Percentiles rank a stretch among this genome's conserved stretches.
These are phyloP conservation scores for Neoscytalidium dimidiatum DNA, from an alignment of 2,329 filamentous ascomycete genomes.

Conservation along the genomic window DNA sequence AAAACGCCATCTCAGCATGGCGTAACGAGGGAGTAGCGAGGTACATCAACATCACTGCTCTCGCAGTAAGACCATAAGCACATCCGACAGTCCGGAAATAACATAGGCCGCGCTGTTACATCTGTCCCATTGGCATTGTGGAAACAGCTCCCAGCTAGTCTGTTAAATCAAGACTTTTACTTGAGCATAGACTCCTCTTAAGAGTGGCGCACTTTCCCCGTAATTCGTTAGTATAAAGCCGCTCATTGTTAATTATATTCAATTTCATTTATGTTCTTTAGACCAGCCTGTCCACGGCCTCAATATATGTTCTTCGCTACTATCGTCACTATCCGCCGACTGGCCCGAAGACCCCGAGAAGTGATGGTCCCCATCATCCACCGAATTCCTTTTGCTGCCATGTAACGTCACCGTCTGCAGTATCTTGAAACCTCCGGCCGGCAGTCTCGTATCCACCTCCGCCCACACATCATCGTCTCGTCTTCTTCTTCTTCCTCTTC, in stretches of 20 bases:
- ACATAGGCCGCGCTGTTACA: too few species aligned
- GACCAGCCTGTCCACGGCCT: neutral
- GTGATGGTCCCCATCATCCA: neutral
- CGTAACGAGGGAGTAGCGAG: too few species aligned
- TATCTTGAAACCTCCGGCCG: neutral
- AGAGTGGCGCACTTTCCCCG: too few species aligned
- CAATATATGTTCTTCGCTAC: neutral
- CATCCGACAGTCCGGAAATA: too few species aligned
- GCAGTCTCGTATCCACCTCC: neutral
- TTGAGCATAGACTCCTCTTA: too few species aligned
- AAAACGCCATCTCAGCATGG: too few species aligned
- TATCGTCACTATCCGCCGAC: neutral
- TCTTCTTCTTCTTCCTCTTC: neutral
- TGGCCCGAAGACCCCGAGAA: neutral
- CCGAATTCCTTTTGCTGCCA: neutral
- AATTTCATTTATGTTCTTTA: neutral
- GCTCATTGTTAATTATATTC: neutral
- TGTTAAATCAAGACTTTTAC: too few species aligned
- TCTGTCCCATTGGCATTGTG: too few species aligned
- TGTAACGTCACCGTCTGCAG: neutral
- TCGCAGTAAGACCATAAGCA: too few species aligned
- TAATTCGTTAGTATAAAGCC: too few species aligned
- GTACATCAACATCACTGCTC: too few species aligned
- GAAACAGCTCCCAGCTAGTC: too few species aligned
- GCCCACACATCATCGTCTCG: conserved; percentile 1